These are phyloP conservation scores for Fagus crenata DNA, from an alignment of 306 rosid species.

Conservation along the genomic window DNA sequence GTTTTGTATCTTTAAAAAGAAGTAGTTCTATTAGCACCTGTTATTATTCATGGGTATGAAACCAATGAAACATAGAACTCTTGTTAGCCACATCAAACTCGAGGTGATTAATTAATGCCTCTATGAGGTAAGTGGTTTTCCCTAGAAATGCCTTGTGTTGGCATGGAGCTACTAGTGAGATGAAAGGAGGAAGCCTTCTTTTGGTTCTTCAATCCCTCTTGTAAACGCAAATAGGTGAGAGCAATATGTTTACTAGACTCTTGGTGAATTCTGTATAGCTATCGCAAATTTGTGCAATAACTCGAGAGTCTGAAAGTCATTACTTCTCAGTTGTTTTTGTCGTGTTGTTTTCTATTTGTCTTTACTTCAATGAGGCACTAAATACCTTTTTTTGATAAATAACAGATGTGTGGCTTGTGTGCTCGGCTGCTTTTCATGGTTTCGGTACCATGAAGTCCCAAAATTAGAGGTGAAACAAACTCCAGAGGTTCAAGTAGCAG, in stretches of 20 bases:
- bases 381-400: conserved; percentile 40
- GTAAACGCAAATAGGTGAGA: neutral
- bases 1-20: neutral
- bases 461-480: conserved; percentile 27
- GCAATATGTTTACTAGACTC: neutral
- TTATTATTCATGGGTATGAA: neutral
- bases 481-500: conserved; percentile 23
- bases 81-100: neutral
- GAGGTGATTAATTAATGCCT: neutral
- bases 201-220: neutral
- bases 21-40: neutral
- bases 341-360: conserved; percentile 12
- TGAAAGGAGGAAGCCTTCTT: neutral
- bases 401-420: conserved; percentile 33
- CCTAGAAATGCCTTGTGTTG: conserved; percentile 14
- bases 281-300: neutral
- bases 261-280: neutral
- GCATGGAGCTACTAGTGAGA: neutral
- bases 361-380: conserved; percentile 37
- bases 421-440: conserved; percentile 38
- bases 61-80: neutral
- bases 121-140: conserved; percentile 3
- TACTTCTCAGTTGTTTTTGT: neutral
- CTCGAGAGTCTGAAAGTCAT: neutral
- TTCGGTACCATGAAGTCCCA: conserved; percentile 39